Conservation (phyloP, 1,284 basidiomycete species). For the Tylopilus sp. region DNA sequence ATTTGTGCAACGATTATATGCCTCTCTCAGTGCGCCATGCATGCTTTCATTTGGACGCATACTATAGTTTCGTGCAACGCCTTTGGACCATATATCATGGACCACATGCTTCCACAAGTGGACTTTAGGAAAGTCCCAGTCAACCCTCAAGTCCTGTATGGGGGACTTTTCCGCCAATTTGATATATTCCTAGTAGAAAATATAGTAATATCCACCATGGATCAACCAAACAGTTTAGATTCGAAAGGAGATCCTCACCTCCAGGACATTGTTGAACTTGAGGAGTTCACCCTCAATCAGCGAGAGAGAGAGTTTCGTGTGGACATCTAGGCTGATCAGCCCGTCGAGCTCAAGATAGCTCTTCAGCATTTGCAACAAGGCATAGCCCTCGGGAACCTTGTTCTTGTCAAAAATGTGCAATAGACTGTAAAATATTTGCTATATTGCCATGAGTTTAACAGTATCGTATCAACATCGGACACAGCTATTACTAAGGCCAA, state of each 20-base stretch:
- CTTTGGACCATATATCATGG: not conserved
- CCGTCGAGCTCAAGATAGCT: slow-evolving; percentile 1
- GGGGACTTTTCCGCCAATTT: not conserved
- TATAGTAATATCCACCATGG: too few species aligned
- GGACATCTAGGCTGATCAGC: not conserved
- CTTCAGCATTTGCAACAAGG: not conserved
- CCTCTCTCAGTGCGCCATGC: not conserved
- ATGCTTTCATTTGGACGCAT: not conserved
- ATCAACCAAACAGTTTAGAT: not conserved
- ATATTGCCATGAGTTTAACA: not conserved
- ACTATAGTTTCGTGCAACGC: not conserved
- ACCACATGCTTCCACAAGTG: not conserved
- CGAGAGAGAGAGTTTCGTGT: not conserved
- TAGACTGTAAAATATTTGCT: not conserved
- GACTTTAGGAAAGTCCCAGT: not conserved
- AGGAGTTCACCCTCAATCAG: slow-evolving; percentile 7
- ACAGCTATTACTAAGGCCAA: too few species aligned
- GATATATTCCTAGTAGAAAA: not conserved
- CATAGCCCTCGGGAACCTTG: not conserved
- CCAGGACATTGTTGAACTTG: not conserved
- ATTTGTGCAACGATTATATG: not conserved
- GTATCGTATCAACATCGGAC: too few species aligned
- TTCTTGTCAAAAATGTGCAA: not conserved
- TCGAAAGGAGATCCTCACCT: not conserved
- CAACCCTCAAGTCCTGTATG: not conserved